Evolutionary conservation across 1,284 basidiomycete species (phyloP).

Genomic region (Lignosus rhinocerotis): DNA sequence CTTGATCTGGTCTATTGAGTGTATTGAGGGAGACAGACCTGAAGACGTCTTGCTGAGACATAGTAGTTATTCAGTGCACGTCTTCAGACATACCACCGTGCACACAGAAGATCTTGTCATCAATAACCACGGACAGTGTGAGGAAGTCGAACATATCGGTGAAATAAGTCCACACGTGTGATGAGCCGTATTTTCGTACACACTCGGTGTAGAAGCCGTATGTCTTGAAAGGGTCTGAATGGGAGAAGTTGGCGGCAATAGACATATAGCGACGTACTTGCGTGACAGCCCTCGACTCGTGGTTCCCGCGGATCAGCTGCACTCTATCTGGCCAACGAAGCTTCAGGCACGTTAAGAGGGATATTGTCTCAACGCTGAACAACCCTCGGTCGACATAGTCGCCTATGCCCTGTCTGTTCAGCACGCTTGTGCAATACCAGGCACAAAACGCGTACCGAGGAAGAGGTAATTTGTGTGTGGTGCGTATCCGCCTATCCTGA

Average conservation of each 20-base stretch:
- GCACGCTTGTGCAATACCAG: slow-evolving; percentile 10
- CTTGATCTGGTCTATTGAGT: slow-evolving; percentile 99
- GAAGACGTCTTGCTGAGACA: slow-evolving; percentile 13
- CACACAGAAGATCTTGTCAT: slow-evolving; percentile 99
- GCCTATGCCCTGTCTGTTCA: slow-evolving; percentile 41
- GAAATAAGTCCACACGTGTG: slow-evolving; percentile 98
- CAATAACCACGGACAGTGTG: slow-evolving; percentile 96
- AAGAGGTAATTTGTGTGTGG: slow-evolving; percentile 98
- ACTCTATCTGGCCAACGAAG: slow-evolving; percentile 96
- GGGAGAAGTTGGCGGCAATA: slow-evolving; percentile 21
- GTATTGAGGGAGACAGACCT: slow-evolving; percentile 96
- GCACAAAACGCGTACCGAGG: slow-evolving; percentile 63
- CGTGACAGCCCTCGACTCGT: slow-evolving; percentile 97
- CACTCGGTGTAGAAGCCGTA: slow-evolving; percentile 99
- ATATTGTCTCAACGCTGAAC: slow-evolving; percentile 98
- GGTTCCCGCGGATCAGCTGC: slow-evolving; percentile 96
- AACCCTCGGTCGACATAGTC: slow-evolving; percentile 98
- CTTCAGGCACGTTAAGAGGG: slow-evolving; percentile 95
- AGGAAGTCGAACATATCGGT: slow-evolving; percentile 99
- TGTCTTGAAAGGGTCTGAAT: slow-evolving; percentile 56
- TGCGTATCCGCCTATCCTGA: slow-evolving; percentile 95
- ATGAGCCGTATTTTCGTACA: slow-evolving; percentile 94
- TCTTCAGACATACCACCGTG: slow-evolving; percentile 88
- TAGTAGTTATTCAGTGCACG: no score
- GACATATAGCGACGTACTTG: slow-evolving; percentile 60